A percentile compares a stretch with the other conserved stretches of the same genome.
phyloP scores from a whole-genome alignment of 108 stramenopile genomes.

The Nannochloropsis granulata region DNA sequence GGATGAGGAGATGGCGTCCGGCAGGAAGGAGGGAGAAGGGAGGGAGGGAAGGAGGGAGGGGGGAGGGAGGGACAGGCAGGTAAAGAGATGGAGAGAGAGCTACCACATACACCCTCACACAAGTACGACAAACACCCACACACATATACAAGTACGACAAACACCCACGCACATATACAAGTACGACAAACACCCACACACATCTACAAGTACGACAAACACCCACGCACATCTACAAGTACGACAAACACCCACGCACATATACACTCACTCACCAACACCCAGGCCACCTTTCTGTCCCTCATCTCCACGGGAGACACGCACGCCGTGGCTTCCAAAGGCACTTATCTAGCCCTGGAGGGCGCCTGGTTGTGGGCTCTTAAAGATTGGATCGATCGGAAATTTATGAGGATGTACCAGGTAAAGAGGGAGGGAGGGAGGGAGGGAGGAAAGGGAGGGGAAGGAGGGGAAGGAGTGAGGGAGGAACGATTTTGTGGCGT shows the following conservation, averaged over 20 bases:
- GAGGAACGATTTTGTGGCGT: no score
- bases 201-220: no score
- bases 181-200: no score
- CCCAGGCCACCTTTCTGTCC: constrained; percentile 41
- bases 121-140: neutral
- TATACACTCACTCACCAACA: no score
- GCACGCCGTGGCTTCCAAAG: constrained; percentile 47
- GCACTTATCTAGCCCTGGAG: constrained; percentile 37
- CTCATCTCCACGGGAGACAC: constrained; percentile 49
- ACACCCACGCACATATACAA: no score
- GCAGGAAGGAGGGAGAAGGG: neutral
- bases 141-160: no score
- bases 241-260: no score
- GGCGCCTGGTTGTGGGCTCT: constrained; percentile 45
- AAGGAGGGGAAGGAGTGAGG: no score
- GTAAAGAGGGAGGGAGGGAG: neutral
- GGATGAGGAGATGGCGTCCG: no score
- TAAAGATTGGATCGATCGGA: constrained; percentile 56
- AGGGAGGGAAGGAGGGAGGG: neutral
- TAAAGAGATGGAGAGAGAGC: no score
- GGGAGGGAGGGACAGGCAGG: no score
- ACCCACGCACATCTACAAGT: no score
- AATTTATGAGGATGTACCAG: constrained; percentile 48
- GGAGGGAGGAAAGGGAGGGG: neutral
- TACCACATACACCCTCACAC: neutral